A percentile compares a stretch with the other conserved stretches of the same genome.
phyloP scores from a whole-genome alignment of 2,329 filamentous ascomycete species.

The Diaporthe longicolla region DNA sequence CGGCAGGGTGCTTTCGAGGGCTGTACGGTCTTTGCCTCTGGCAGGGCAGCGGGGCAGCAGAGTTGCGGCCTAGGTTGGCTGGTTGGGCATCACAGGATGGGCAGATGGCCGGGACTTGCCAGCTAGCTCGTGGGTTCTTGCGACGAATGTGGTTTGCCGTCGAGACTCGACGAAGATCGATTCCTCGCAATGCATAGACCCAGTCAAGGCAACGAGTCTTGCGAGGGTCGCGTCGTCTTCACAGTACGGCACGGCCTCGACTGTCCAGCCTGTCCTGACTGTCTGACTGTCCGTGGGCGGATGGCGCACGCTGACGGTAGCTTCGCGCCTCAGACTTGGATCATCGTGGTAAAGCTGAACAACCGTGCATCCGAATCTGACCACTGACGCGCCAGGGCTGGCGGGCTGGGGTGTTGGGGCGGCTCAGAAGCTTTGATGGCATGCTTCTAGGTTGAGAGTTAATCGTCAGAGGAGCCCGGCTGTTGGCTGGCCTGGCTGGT shows the following conservation, averaged over 20 bases:
- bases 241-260: neutral
- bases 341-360: conserved; percentile 34
- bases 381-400: conserved; percentile 28
- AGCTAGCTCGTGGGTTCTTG: conserved; percentile 8
- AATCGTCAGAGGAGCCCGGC: conserved; percentile 17
- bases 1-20: conserved; percentile 3
- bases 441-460: conserved; percentile 32
- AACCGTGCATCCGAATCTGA: conserved; percentile 35
- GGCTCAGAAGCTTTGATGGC: conserved; percentile 33
- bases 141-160: conserved; percentile 23
- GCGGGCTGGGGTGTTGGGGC: conserved; percentile 24
- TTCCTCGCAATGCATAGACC: conserved; percentile 10
- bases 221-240: conserved; percentile 7
- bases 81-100: conserved; percentile 6
- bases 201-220: neutral
- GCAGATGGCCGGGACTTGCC: neutral
- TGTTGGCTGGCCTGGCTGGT: conserved; percentile 29
- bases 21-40: neutral
- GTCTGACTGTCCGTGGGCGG: neutral
- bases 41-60: neutral
- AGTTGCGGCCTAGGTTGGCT: too few species aligned
- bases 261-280: neutral
- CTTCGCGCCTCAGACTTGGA: conserved; percentile 28
- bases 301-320: conserved; percentile 22
- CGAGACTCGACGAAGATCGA: conserved; percentile 17